Percentiles rank a stretch among this genome's conserved stretches.
phyloP scores from a whole-genome alignment of 2,329 filamentous ascomycete genomes.

The Pseudocercospora macadamiae region DNA sequence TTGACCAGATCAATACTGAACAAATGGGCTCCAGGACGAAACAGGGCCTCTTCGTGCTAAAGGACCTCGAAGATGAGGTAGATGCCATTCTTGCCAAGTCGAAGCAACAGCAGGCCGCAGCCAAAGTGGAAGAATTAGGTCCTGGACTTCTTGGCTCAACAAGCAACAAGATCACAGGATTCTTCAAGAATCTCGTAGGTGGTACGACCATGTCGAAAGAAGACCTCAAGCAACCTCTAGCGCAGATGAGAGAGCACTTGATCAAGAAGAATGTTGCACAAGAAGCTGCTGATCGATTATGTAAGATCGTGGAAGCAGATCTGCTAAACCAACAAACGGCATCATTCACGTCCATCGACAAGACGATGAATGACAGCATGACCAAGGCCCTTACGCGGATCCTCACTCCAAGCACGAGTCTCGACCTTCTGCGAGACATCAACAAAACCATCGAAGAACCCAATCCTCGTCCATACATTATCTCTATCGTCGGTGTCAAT shows the following conservation, averaged over 20 bases:
- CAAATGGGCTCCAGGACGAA: conserved; percentile 83
- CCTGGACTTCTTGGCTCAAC: conserved; percentile 76
- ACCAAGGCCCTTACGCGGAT: conserved; percentile 92
- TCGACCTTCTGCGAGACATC: conserved; percentile 93
- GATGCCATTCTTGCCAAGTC: conserved; percentile 83
- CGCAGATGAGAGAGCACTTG: conserved; percentile 93
- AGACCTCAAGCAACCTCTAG: conserved; percentile 89
- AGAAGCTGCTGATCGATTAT: conserved; percentile 88
- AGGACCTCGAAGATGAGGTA: conserved; percentile 91
- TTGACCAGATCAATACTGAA: conserved; percentile 75
- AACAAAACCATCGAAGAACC: conserved; percentile 69
- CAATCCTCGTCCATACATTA: conserved; percentile 84
- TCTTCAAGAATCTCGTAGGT: conserved; percentile 93
- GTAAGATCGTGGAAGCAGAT: conserved; percentile 87
- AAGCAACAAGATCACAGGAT: conserved; percentile 78
- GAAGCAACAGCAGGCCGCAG: conserved; percentile 62
- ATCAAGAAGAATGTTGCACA: conserved; percentile 94
- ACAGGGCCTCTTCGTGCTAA: conserved; percentile 91
- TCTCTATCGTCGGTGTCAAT: conserved; percentile 97
- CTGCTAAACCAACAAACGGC: conserved; percentile 88
- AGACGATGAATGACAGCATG: conserved; percentile 83
- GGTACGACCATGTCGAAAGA: conserved; percentile 88
- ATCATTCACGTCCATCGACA: conserved; percentile 78
- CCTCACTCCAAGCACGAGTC: conserved; percentile 89
- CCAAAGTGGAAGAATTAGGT: conserved; percentile 60